Conservation (phyloP, 768 basidiomycete species). For the Strobilomyces confusus region DNA sequence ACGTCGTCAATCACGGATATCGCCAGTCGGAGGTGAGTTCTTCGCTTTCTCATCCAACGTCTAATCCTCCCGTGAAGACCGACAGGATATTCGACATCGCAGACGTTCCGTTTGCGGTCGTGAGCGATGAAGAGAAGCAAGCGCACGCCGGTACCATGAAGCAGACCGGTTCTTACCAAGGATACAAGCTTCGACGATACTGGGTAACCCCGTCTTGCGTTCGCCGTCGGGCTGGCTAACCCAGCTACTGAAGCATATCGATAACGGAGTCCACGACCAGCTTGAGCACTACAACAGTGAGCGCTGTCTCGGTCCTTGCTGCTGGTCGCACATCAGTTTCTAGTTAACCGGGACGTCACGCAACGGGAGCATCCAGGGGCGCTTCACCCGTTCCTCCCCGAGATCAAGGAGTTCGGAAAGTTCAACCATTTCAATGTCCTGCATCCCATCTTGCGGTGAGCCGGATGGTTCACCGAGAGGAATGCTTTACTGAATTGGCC, state of each 20-base stretch:
- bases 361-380: constrained; percentile 47
- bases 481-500: not conserved
- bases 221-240: not conserved
- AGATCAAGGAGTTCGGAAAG: constrained; percentile 46
- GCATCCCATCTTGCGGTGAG: constrained; percentile 43
- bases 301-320: constrained; percentile 5
- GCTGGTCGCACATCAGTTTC: not conserved
- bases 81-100: constrained; percentile 48
- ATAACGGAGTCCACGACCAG: constrained; percentile 59
- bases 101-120: constrained; percentile 40
- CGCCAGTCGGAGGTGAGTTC: constrained; percentile 33
- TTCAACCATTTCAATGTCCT: constrained; percentile 52
- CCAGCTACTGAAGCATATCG: constrained; percentile 48
- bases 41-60: constrained; percentile 15
- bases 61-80: constrained; percentile 33
- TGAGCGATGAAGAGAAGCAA: constrained; percentile 41
- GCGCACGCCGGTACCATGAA: constrained; percentile 38
- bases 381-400: constrained; percentile 48
- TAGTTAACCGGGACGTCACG: constrained; percentile 47
- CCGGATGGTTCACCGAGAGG: not conserved
- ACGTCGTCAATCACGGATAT: constrained; percentile 39
- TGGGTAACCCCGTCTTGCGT: constrained; percentile 34
- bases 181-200: constrained; percentile 49
- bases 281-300: constrained; percentile 61
- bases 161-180: constrained; percentile 45